These are phyloP conservation scores for Coemansia interrupta DNA, from an alignment of 192 early-diverging fungal genomes.

Conservation along the genomic window DNA sequence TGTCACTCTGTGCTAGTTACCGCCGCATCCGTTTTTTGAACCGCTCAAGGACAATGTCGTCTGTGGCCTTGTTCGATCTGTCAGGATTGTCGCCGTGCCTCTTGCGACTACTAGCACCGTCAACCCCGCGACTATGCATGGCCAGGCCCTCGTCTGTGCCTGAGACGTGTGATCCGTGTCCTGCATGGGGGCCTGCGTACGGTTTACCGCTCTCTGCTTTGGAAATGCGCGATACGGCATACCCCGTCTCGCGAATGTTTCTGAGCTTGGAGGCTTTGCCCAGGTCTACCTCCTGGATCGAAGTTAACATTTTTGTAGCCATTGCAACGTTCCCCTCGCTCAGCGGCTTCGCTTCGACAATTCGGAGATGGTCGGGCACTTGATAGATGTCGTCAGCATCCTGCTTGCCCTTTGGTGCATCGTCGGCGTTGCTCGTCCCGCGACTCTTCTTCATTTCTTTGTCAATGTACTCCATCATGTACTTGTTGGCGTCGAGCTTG, in stretches of 20 bases:
- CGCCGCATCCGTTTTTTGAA: conserved; percentile 83
- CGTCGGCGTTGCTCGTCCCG: conserved; percentile 17
- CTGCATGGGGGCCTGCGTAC: neutral
- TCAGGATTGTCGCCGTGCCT: conserved; percentile 34
- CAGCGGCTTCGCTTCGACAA: conserved; percentile 60
- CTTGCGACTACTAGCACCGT: conserved; percentile 8
- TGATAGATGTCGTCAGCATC: conserved; percentile 59
- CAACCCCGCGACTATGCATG: neutral
- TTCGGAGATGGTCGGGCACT: conserved; percentile 62
- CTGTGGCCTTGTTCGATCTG: conserved; percentile 74
- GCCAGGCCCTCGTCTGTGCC: neutral
- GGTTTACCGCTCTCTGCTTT: neutral
- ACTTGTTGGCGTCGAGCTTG: conserved; percentile 72
- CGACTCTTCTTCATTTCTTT: conserved; percentile 59
- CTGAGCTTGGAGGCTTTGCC: conserved; percentile 65
- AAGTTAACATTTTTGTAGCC: conserved; percentile 83
- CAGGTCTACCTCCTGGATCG: conserved; percentile 88
- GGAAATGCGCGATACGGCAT: conserved; percentile 13
- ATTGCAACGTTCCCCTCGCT: conserved; percentile 83
- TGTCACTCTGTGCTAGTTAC: no score
- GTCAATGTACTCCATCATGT: conserved; percentile 87
- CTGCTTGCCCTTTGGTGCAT: neutral
- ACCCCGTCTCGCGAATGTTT: conserved; percentile 81
- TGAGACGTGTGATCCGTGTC: neutral
- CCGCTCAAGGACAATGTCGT: conserved; percentile 76